These are phyloP conservation scores for Prunus mongolica DNA, from an alignment of 306 rosid species.

Conservation along the genomic window DNA sequence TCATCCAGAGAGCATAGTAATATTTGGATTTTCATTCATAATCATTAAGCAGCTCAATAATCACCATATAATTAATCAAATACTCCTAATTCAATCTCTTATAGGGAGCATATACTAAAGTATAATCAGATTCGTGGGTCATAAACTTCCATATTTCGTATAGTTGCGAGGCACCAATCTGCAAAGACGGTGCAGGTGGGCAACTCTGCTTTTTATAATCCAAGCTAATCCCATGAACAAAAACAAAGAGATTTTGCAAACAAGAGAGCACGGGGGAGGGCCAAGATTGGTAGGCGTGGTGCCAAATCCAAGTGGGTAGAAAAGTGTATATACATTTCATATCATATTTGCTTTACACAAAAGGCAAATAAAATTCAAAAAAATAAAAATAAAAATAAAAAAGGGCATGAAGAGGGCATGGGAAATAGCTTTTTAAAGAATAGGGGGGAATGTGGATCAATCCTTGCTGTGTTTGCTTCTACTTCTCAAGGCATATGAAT, in stretches of 20 bases:
- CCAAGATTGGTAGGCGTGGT: constrained; percentile 14
- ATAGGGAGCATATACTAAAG: background rate
- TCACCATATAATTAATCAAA: background rate
- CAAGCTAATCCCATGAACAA: constrained; percentile 19
- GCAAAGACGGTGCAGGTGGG: constrained; percentile 34
- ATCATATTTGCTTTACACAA: constrained; percentile 34
- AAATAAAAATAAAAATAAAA: constrained; percentile 1
- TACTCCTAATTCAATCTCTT: background rate
- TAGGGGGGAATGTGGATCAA: constrained; percentile 20
- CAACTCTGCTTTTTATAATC: constrained; percentile 27
- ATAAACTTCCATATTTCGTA: constrained; percentile 29
- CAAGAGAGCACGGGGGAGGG: constrained; percentile 19
- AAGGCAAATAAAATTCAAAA: constrained; percentile 21
- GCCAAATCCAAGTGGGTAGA: constrained; percentile 26
- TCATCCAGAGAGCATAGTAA: background rate
- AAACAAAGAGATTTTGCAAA: constrained; percentile 16
- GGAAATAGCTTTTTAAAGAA: constrained; percentile 20
- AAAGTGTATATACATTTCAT: constrained; percentile 9
- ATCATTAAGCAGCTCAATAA: background rate
- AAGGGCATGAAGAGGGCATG: constrained; percentile 8
- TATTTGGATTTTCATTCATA: background rate
- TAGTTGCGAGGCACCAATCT: constrained; percentile 39
- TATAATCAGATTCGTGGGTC: constrained; percentile 26
- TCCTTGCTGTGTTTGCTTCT: constrained; percentile 61
- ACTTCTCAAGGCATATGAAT: constrained; percentile 40